These are phyloP conservation scores for Mikania micrantha DNA, from an alignment of 129 eudicot species.

Conservation along the genomic window DNA sequence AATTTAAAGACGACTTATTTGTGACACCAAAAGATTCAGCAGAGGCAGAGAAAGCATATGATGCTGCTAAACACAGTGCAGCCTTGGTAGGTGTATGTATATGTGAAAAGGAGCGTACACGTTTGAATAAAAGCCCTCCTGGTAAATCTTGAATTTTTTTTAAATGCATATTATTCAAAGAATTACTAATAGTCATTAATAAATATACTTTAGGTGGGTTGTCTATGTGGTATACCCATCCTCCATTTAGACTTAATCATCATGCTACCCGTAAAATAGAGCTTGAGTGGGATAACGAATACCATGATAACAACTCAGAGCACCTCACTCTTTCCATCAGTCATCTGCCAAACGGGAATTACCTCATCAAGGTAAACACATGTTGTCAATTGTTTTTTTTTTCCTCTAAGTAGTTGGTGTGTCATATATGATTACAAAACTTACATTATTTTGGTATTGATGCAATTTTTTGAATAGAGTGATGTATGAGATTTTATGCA, in stretches of 20 bases:
- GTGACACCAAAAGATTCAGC: constrained; percentile 42
- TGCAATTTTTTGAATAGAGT: not conserved
- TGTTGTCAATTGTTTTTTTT: too few relatives aligned
- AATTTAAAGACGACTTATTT: constrained; percentile 67
- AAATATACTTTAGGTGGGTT: constrained; percentile 42
- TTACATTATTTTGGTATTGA: not conserved
- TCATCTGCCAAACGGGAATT: constrained; percentile 67
- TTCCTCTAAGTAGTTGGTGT: too few relatives aligned
- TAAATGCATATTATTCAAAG: constrained; percentile 7
- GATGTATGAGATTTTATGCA: not conserved
- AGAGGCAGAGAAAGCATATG: constrained; percentile 34
- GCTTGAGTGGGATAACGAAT: constrained; percentile 78
- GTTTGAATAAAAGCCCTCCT: constrained; percentile 43
- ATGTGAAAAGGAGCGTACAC: constrained; percentile 53
- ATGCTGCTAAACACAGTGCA: constrained; percentile 58
- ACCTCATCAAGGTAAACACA: constrained; percentile 76
- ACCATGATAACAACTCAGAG: constrained; percentile 36
- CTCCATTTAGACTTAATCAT: constrained; percentile 78
- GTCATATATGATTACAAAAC: not conserved
- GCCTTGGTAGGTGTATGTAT: constrained; percentile 83
- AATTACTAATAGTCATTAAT: constrained; percentile 8
- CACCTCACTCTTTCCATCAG: constrained; percentile 40
- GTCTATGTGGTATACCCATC: constrained; percentile 72
- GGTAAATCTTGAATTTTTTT: constrained; percentile 35
- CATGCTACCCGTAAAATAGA: constrained; percentile 49